Conservation (phyloP, 1,284 basidiomycete species). For the Coniophora puteana region DNA sequence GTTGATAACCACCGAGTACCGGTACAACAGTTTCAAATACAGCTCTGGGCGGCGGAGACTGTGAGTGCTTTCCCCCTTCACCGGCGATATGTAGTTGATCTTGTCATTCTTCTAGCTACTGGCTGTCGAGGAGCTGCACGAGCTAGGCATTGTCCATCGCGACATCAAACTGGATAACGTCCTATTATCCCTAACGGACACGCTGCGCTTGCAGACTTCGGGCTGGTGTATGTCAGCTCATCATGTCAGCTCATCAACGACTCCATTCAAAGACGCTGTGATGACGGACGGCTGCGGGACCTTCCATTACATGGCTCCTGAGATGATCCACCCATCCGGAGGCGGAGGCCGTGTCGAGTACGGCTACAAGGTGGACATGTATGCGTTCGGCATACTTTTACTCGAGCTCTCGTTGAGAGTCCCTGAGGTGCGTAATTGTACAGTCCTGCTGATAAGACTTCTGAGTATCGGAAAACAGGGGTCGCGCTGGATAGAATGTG, state of each 20-base stretch:
- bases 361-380: slow-evolving; percentile 1
- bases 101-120: background rate
- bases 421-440: too few species aligned
- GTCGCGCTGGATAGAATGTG: too few species aligned
- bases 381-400: too few species aligned
- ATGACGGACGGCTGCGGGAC: slow-evolving; percentile 11
- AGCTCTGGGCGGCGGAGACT: background rate
- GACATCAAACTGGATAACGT: slow-evolving; percentile 50
- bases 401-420: too few species aligned
- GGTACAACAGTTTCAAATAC: too few species aligned
- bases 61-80: background rate
- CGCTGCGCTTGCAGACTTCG: slow-evolving; percentile 61
- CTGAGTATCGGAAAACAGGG: too few species aligned
- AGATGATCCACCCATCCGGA: slow-evolving; percentile 38
- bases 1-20: too few species aligned
- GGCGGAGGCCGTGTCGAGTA: background rate
- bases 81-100: too few species aligned
- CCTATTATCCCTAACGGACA: slow-evolving; percentile 54
- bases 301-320: background rate
- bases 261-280: slow-evolving; percentile 12
- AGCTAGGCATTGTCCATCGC: slow-evolving; percentile 26
- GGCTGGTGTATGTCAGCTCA: slow-evolving; percentile 57
- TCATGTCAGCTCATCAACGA: slow-evolving; percentile 33
- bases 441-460: too few species aligned
- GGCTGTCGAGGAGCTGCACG: slow-evolving; percentile 53